These are phyloP conservation scores for Leccinellum luteum DNA, from an alignment of 768 basidiomycete genomes.

Conservation along the genomic window DNA sequence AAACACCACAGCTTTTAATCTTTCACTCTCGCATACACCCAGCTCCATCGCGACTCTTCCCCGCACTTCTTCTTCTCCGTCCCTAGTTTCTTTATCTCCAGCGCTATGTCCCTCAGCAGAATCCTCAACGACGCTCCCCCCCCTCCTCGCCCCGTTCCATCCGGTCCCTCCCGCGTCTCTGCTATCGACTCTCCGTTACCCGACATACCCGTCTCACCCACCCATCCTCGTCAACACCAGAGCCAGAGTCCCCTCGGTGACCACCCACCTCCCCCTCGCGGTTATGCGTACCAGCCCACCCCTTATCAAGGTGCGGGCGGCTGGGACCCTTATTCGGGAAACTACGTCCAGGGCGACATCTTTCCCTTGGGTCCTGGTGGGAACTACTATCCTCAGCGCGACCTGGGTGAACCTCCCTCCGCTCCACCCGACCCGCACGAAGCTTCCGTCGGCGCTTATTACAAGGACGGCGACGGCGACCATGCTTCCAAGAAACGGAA, in stretches of 20 bases:
- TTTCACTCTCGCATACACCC: not conserved
- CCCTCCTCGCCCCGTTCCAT: slow-evolving; percentile 32
- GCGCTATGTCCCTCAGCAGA: slow-evolving; percentile 68
- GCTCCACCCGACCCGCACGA: slow-evolving; percentile 21
- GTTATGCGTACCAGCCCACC: slow-evolving; percentile 37
- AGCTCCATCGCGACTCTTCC: not conserved
- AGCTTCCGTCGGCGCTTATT: slow-evolving; percentile 23
- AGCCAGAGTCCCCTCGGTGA: slow-evolving; percentile 29
- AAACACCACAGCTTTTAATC: not conserved
- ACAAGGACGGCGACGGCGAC: slow-evolving; percentile 32
- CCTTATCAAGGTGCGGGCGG: slow-evolving; percentile 38
- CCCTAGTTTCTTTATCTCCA: not conserved
- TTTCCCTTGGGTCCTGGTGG: slow-evolving; percentile 38
- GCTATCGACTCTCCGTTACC: slow-evolving; percentile 14
- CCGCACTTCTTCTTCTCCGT: not conserved
- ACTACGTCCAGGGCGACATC: slow-evolving; percentile 38
- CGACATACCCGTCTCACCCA: slow-evolving; percentile 18
- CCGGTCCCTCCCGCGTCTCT: slow-evolving; percentile 17
- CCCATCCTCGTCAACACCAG: slow-evolving; percentile 22
- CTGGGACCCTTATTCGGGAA: slow-evolving; percentile 38
- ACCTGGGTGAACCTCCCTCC: slow-evolving; percentile 12
- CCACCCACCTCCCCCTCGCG: slow-evolving; percentile 33
- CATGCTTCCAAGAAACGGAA: slow-evolving; percentile 49
- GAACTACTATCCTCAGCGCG: slow-evolving; percentile 35
- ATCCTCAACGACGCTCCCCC: slow-evolving; percentile 77